Percentiles rank a stretch among this genome's conserved stretches.
These are phyloP conservation scores for Trametes pubescens DNA, from an alignment of 1,284 basidiomycete species.

Conservation along the genomic window DNA sequence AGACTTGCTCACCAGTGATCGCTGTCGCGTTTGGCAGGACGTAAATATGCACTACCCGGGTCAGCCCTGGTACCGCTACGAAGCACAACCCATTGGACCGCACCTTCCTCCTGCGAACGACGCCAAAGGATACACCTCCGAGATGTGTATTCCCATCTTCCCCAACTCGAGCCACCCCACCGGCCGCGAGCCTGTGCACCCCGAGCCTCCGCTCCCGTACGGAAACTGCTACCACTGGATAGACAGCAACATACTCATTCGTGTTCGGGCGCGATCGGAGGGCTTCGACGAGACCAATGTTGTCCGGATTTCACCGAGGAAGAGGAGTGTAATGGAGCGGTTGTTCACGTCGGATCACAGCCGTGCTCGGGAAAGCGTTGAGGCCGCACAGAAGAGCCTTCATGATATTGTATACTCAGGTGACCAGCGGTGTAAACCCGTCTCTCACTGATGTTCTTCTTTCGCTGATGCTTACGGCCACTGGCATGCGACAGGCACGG, in stretches of 20 bases:
- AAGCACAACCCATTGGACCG: background rate
- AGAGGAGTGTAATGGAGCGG: no score
- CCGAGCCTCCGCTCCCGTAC: conserved; percentile 7
- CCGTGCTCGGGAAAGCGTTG: no score
- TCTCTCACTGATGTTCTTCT: no score
- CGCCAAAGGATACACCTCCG: background rate
- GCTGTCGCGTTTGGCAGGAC: background rate
- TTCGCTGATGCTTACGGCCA: no score
- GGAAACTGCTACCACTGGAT: conserved; percentile 19
- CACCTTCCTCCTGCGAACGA: background rate
- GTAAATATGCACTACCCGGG: conserved; percentile 1
- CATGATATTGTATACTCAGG: no score
- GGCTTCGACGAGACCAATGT: background rate
- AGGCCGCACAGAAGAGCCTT: no score
- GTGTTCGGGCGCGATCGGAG: background rate
- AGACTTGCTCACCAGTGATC: no score
- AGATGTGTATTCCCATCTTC: conserved; percentile 19
- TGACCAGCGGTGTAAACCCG: no score
- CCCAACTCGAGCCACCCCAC: conserved; percentile 8
- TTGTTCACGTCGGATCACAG: no score
- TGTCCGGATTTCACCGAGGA: background rate
- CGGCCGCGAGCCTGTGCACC: conserved; percentile 2
- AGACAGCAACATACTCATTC: background rate
- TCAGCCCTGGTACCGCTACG: conserved; percentile 9
- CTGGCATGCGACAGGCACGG: no score